Evolutionary conservation across 2,329 filamentous ascomycete genomes (phyloP), one percentile per base, ranked within the genome.

Genomic region (Podosphaera fusca): DNA sequence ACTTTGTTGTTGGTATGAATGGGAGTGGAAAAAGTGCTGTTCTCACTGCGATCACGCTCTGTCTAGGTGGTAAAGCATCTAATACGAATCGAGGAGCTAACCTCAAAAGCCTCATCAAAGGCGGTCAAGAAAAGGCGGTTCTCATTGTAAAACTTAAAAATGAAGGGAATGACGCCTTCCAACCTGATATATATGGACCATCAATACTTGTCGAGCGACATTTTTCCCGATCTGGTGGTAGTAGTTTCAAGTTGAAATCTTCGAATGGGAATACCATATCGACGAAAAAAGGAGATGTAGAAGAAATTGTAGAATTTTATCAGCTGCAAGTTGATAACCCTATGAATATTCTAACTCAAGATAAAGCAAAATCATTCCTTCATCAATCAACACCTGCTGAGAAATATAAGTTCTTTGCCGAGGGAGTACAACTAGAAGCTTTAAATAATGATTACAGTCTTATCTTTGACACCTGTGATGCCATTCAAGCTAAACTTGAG

Each of bases 11-110:
- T 57, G 92, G 92, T 14, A 88, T 95, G 69, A 98, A 98, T 67
- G 92, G 92, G 36, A 96, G 90, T 67, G 92, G 92, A 40, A 98
- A 98, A 72, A 98, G 92, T 68, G 92, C 92, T 2, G 84, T 96
- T 12, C 72, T 98, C 34, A 96, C 92, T 0, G 92, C 88, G 3
- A 79, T 98, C 61, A 95, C 88, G 0, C 75, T 98, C 38, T 96
- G 92, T 65, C 75, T 98, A n/a, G 92, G 92, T 59, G 90, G 86
- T 29, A 96, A 95, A 69, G 89, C 92, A 1, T 87, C 87, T 57
- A 80, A 86, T 14, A 96, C 92, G 3, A 96, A 96, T 65, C 84
- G 92, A 61, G 92, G 88, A 45, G 85, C 86, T 55, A 94, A 84
- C 64, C 72, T 98, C 33, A 94, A 94, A 69, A 85, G 78, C 59